These are phyloP conservation scores for Puccinia novopanici DNA, from an alignment of 1,284 basidiomycete genomes.

Conservation along the genomic window DNA sequence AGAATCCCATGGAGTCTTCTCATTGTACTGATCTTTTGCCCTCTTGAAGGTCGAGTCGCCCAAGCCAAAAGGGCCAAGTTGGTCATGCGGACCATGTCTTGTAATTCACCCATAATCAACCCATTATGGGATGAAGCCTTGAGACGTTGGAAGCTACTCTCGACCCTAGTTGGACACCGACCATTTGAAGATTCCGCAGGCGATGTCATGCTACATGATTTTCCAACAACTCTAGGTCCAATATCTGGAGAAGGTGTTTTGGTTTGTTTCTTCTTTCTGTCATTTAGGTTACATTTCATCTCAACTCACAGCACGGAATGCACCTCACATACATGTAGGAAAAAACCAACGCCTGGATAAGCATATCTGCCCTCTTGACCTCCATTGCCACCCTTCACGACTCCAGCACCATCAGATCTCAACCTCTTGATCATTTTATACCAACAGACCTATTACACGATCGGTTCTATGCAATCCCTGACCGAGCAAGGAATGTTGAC, in stretches of 20 bases:
- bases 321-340: background rate
- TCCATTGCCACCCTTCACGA: constrained; percentile 45
- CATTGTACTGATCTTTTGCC: background rate
- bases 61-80: constrained; percentile 49
- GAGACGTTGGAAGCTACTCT: constrained; percentile 43
- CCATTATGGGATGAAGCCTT: constrained; percentile 49
- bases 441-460: constrained; percentile 44
- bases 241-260: constrained; percentile 46
- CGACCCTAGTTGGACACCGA: constrained; percentile 44
- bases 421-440: constrained; percentile 32
- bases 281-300: background rate
- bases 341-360: constrained; percentile 51
- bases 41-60: constrained; percentile 37
- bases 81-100: constrained; percentile 43
- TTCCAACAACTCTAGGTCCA: background rate
- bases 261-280: constrained; percentile 22
- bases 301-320: background rate
- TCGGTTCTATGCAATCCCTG: constrained; percentile 46
- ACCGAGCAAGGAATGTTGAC: constrained; percentile 50
- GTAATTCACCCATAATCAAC: constrained; percentile 34
- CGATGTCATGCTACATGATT: constrained; percentile 24
- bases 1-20: background rate
- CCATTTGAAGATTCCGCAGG: constrained; percentile 47
- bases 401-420: background rate
- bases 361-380: constrained; percentile 45